These are phyloP conservation scores for Parasitella parasitica DNA, from an alignment of 371 early-diverging fungal genomes.

Conservation along the genomic window DNA sequence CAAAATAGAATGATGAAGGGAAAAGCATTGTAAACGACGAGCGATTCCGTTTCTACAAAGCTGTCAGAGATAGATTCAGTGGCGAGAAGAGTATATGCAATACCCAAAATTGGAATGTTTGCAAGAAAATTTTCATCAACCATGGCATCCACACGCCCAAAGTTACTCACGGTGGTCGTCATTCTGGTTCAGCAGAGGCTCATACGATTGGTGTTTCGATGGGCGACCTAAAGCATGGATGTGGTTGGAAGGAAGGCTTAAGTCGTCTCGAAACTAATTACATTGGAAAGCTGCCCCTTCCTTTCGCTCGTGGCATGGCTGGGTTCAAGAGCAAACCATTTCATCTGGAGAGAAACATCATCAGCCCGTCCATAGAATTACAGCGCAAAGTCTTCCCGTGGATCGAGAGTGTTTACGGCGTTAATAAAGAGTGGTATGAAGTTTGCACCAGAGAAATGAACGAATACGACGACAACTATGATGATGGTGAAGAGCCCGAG, in stretches of 20 bases:
- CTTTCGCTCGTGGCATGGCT: not conserved
- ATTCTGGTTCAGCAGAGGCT: not conserved
- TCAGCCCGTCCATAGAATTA: not conserved
- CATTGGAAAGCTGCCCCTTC: not conserved
- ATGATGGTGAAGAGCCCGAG: too few species aligned
- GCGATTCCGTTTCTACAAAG: too few species aligned
- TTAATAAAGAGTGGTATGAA: not conserved
- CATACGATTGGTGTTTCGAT: not conserved
- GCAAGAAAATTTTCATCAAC: too few species aligned
- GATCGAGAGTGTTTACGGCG: not conserved
- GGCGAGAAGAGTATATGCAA: too few species aligned
- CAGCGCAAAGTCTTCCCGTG: not conserved
- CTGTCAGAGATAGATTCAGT: too few species aligned
- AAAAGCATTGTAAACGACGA: too few species aligned
- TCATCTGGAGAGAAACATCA: not conserved
- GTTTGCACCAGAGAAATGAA: not conserved
- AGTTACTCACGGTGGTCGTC: not conserved
- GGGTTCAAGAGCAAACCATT: not conserved
- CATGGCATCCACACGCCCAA: not conserved
- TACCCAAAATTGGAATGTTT: too few species aligned
- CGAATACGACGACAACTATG: conserved; percentile 1
- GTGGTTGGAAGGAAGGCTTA: conserved; percentile 1
- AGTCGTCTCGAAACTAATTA: conserved; percentile 3
- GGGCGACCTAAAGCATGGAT: not conserved
- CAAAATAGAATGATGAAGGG: too few species aligned